Evolutionary conservation across 2,329 filamentous ascomycete species (phyloP).

Genomic region (Fusarium sp.): DNA sequence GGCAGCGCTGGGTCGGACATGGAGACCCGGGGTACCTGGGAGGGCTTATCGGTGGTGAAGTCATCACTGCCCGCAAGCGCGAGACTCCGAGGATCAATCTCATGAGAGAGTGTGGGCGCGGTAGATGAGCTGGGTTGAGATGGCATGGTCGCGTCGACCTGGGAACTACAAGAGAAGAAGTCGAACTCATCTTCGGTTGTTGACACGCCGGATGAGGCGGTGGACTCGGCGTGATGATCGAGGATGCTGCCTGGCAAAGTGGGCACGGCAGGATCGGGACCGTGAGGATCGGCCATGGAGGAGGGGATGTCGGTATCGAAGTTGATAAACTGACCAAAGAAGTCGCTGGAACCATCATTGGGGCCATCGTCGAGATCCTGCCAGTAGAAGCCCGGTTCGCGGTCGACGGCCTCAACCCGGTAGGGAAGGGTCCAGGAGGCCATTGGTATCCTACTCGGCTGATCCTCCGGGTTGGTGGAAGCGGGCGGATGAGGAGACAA

Average conservation of each 20-base stretch:
- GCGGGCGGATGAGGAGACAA: constrained; percentile 16
- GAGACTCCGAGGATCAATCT: constrained; percentile 48
- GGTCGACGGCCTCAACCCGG: constrained; percentile 50
- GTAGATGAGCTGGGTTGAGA: constrained; percentile 35
- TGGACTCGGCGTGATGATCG: constrained; percentile 47
- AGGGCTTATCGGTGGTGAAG: constrained; percentile 31
- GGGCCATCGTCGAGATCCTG: constrained; percentile 48
- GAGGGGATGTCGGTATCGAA: constrained; percentile 47
- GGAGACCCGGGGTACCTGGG: constrained; percentile 49
- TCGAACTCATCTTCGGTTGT: constrained; percentile 52
- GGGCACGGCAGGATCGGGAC: constrained; percentile 39
- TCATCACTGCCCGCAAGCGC: constrained; percentile 32
- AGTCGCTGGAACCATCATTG: constrained; percentile 48
- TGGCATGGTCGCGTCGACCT: constrained; percentile 41
- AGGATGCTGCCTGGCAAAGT: constrained; percentile 45
- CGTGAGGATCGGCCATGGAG: constrained; percentile 37
- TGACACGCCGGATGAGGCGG: constrained; percentile 51
- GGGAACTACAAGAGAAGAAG: constrained; percentile 51
- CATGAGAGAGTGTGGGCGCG: constrained; percentile 35
- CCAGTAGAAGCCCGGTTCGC: constrained; percentile 52
- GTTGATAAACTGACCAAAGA: constrained; percentile 54
- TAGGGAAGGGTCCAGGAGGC: constrained; percentile 53
- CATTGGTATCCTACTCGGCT: constrained; percentile 42
- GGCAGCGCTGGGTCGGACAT: constrained; percentile 63
- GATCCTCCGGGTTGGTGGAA: constrained; percentile 16